A percentile compares a stretch with the other conserved stretches of the same genome.
Evolutionary conservation across 2,329 filamentous ascomycete species (phyloP).

Genomic region (Penicillium sp.): DNA sequence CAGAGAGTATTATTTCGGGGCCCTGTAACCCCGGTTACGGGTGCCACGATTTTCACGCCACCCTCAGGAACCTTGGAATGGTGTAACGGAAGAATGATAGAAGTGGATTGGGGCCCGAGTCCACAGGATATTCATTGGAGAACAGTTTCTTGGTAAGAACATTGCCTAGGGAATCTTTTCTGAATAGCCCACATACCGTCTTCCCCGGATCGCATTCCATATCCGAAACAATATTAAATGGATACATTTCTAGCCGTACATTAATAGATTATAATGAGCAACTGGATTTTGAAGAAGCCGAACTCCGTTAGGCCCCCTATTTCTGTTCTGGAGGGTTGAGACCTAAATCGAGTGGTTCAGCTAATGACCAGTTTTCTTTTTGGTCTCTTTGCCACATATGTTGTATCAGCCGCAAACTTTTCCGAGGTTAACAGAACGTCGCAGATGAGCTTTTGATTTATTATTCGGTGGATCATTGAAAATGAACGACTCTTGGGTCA

Average conservation of each 20-base stretch:
- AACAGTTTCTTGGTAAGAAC: background rate
- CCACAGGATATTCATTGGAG: background rate
- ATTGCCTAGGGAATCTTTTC: background rate
- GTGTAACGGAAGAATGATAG: background rate
- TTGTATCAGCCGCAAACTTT: background rate
- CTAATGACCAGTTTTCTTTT: background rate
- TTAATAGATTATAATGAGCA: background rate
- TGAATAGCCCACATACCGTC: background rate
- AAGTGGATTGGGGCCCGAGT: background rate
- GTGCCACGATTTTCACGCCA: background rate
- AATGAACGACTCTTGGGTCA: background rate
- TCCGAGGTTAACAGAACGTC: too few relatives aligned
- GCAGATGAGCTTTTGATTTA: background rate
- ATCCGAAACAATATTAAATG: background rate
- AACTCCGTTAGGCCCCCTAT: background rate
- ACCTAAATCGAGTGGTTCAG: background rate
- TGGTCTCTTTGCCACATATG: background rate
- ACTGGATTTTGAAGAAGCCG: background rate
- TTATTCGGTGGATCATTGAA: background rate
- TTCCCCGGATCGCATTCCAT: background rate
- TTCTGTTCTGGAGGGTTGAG: too few relatives aligned
- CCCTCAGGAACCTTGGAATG: background rate
- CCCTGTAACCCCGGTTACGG: background rate
- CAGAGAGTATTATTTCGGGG: background rate
- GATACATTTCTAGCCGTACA: background rate